Conservation (phyloP, 2,329 filamentous ascomycete genomes). For the Neopestalotiopsis sp. region DNA sequence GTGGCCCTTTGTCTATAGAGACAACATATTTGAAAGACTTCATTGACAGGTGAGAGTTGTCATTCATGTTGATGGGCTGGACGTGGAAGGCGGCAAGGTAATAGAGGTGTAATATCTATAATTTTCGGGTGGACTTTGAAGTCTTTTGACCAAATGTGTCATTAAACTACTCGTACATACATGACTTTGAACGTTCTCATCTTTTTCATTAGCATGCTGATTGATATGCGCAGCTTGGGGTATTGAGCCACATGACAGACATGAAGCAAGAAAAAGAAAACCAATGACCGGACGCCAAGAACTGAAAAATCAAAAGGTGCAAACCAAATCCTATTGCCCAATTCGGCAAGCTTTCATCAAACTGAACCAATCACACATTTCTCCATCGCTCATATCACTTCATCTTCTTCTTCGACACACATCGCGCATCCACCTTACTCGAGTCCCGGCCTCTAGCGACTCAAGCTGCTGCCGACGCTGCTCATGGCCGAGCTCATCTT, state of each 20-base stretch:
- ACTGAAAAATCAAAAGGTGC: neutral
- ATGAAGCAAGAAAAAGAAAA: neutral
- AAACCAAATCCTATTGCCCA: constrained; percentile 4
- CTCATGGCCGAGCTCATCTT: constrained; percentile 54
- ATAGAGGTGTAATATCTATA: constrained; percentile 10
- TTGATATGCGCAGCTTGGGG: neutral
- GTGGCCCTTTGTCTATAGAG: too few relatives aligned
- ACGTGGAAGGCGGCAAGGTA: neutral
- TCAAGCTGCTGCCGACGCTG: constrained; percentile 51
- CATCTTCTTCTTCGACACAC: neutral
- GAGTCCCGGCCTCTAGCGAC: constrained; percentile 26
- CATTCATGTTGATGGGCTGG: too few relatives aligned
- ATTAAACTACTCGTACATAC: constrained; percentile 14
- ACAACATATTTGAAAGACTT: too few relatives aligned
- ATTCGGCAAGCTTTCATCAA: neutral
- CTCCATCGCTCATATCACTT: neutral
- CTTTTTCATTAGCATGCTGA: neutral
- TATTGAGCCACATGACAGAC: neutral
- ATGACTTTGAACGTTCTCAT: constrained; percentile 12
- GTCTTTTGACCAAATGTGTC: neutral
- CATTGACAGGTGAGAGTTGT: too few relatives aligned
- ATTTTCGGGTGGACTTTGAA: neutral
- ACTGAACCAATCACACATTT: neutral
- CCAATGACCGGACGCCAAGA: neutral
- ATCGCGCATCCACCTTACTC: neutral